phyloP scores from a whole-genome alignment of 1,139 yeast species.

The Geotrichum europaeum region DNA sequence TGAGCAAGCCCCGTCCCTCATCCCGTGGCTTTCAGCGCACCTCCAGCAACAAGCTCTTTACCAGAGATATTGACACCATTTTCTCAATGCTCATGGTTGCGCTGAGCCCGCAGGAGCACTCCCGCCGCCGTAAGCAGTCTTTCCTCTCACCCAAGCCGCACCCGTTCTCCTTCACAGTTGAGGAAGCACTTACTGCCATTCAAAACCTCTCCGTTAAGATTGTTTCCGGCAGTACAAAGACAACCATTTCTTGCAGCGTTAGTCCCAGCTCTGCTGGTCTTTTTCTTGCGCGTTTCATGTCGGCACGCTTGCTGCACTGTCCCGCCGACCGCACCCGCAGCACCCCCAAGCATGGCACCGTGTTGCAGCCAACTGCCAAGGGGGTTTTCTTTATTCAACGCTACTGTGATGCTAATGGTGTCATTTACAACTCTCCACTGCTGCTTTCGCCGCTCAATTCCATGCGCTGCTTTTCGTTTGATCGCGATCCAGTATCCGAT shows the following conservation, averaged over 20 bases:
- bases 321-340: slow-evolving; percentile 55
- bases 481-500: slow-evolving; percentile 57
- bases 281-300: slow-evolving; percentile 52
- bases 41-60: slow-evolving; percentile 10
- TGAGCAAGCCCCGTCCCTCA: neutral
- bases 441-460: slow-evolving; percentile 56
- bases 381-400: slow-evolving; percentile 67
- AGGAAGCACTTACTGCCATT: slow-evolving; percentile 51
- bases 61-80: slow-evolving; percentile 17
- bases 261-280: slow-evolving; percentile 47
- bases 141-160: slow-evolving; percentile 22
- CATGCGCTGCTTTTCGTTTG: slow-evolving; percentile 64
- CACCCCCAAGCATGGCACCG: slow-evolving; percentile 17
- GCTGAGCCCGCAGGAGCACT: slow-evolving; percentile 37
- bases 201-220: slow-evolving; percentile 44
- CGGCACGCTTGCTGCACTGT: slow-evolving; percentile 64
- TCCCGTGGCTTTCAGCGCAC: slow-evolving; percentile 9
- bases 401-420: slow-evolving; percentile 50
- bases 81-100: slow-evolving; percentile 46
- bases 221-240: slow-evolving; percentile 40
- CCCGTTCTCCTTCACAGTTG: slow-evolving; percentile 51
- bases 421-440: slow-evolving; percentile 31
- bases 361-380: slow-evolving; percentile 84
- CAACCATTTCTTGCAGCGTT: slow-evolving; percentile 57
- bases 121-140: slow-evolving; percentile 26